Base-by-base conservation (phyloP, 768 basidiomycete species). In the Xerocomellus chrysenteron region DNA sequence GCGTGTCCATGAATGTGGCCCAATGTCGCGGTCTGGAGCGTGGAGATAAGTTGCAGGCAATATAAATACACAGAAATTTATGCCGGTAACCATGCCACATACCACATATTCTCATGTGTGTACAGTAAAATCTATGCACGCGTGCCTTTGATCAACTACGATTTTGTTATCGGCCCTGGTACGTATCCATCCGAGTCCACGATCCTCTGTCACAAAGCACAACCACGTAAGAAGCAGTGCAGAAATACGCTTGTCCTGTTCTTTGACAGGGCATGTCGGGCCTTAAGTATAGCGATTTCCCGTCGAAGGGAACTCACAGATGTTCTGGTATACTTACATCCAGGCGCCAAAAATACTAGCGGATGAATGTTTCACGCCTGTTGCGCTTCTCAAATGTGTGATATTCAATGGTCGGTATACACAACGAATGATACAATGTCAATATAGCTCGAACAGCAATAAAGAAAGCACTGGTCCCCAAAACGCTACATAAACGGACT, bases 351-450 rank as follows among this genome's bases (percentile, higher is more conserved):
- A 30, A 26, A 42, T 52, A 11, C 28, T 9, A 40, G 16, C n/a
- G 30, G n/a, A 33, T 19, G n/a, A 44, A 19, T 30, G 32, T 45
- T 39, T 35, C 26, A 21, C 5, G 7, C 47, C 12, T 48, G 33
- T 19, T 19, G 32, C 16, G 3, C 37, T 45, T 41, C 35, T 35
- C 26, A 7, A 13, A n/a, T 6, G 19, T n/a, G 41, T 24, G 30
- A 50, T 26, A 30, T 54, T 50, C 32, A 33, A 42, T 19, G 6
- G 43, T 19, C 17, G 55, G 59, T 58, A 57, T 61, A 59, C 50
- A 56, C 43, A 42, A 37, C 48, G 47, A 55, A 47, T 47, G 41
- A 60, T 55, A 61, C 65, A 61, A 28, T 16, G 26, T 47, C n/a
- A 41, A 68, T 39, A 49, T 30, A 51, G 37, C 45, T 36, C 36